Base-by-base conservation (phyloP, 2,329 filamentous ascomycete genomes). In the Rosellinia necatrix region DNA sequence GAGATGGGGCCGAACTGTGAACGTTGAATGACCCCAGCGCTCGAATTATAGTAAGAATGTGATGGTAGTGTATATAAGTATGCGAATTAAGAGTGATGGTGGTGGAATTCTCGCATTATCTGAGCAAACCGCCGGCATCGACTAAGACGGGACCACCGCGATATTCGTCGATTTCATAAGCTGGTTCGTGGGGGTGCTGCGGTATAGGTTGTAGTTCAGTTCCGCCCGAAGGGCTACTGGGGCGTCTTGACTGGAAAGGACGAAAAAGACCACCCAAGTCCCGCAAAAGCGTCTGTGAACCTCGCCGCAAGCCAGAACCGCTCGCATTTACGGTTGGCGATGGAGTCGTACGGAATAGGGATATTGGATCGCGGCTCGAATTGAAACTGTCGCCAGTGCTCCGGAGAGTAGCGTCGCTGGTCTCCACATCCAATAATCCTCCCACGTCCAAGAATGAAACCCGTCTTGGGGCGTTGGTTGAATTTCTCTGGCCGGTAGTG, bases 391-490 rank as follows among this genome's bases (percentile, higher is more conserved):
- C 74, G 9, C 74, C 72, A 35, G 73, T 69, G 43, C 72, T 68
- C 59, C 58, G 54, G 48, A 63, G 30, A 22, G 58, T 57, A 6
- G 58, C 51, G 9, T 58, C 57, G 49, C 52, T 61, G 70, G 73
- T 61, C 34, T 80, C 79, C 15, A 78, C 79, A 4, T 87, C 84
- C 0, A 96, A 75, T 0, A 96, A 30, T 19, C 90, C 90, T 19
- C 91, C 91, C 1, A 92, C 87, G 63, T 96, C 92, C 65, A 93
- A 92, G 71, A 96, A 93, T 0, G 90, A 91, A 4, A 94, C 84
- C 42, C 81, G 79, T 4, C 82, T 78, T 4, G 83, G 80, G 1
- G 78, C 78, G n/a, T 69, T 64, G 8, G 74, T 69, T 3, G 74
- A 74, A 50, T 75, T 74, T 47, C 73, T 75, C 41, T 75, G 55